Evolutionary conservation across 208 protist genomes (phyloP).

Genomic region (Leishmania turanica): DNA sequence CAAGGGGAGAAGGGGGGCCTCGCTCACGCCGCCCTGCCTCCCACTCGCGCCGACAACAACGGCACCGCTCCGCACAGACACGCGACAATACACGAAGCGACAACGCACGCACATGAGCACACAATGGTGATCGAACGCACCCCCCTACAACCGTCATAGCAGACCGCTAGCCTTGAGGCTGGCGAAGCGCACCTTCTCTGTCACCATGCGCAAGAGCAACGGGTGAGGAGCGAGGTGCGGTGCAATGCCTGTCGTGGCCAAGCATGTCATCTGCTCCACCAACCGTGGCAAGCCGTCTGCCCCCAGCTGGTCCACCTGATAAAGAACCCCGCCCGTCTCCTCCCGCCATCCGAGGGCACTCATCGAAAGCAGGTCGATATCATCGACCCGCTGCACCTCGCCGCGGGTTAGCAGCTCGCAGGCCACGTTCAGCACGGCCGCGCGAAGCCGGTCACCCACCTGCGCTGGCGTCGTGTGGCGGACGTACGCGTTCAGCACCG

Average conservation of each 20-base stretch:
- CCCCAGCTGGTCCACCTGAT: constrained; percentile 39
- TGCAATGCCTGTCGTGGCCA: constrained; percentile 36
- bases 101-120: background rate
- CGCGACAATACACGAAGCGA: background rate
- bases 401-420: constrained; percentile 57
- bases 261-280: constrained; percentile 36
- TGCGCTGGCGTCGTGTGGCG: constrained; percentile 34
- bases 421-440: constrained; percentile 63
- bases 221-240: constrained; percentile 59
- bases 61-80: background rate
- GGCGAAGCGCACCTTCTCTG: constrained; percentile 49
- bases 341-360: constrained; percentile 65
- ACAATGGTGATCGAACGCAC: background rate
- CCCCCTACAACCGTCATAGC: constrained; percentile 4
- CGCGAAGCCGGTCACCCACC: constrained; percentile 59
- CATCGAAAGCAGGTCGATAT: constrained; percentile 63
- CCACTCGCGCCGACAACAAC: background rate
- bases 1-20: background rate
- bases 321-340: constrained; percentile 64
- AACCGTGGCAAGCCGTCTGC: constrained; percentile 37
- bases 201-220: constrained; percentile 52
- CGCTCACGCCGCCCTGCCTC: background rate
- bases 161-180: constrained; percentile 27
- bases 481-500: constrained; percentile 38
- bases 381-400: constrained; percentile 40